phyloP scores from a whole-genome alignment of 768 basidiomycete species.

The Pleurotus tuoliensis region DNA sequence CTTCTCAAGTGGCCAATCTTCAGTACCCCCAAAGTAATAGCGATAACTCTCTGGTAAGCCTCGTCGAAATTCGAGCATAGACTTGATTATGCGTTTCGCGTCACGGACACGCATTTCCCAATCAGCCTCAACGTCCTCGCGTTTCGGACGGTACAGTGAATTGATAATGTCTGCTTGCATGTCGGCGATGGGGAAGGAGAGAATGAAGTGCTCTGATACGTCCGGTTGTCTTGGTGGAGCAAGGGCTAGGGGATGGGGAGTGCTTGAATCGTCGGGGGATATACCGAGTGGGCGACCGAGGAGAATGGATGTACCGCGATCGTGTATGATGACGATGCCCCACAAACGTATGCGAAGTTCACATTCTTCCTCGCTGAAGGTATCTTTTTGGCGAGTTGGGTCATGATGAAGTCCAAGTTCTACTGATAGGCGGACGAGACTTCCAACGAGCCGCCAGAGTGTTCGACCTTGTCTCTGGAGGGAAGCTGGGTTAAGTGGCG shows the following conservation, averaged over 20 bases:
- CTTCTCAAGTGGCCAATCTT: constrained; percentile 67
- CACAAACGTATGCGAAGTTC: constrained; percentile 79
- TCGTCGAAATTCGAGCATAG: constrained; percentile 66
- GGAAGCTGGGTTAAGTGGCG: constrained; percentile 1
- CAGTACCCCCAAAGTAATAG: constrained; percentile 73
- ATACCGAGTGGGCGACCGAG: constrained; percentile 84
- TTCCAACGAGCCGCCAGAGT: constrained; percentile 84
- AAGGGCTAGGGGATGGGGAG: constrained; percentile 54
- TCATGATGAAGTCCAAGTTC: constrained; percentile 88
- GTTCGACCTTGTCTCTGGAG: constrained; percentile 82
- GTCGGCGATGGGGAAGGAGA: constrained; percentile 71
- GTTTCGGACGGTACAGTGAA: constrained; percentile 76
- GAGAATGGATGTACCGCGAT: constrained; percentile 84
- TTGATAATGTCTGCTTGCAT: constrained; percentile 90
- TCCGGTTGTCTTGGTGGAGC: constrained; percentile 26
- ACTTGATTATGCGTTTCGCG: constrained; percentile 75
- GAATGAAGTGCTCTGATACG: constrained; percentile 76
- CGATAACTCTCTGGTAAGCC: constrained; percentile 70
- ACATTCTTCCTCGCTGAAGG: constrained; percentile 74
- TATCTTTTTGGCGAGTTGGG: constrained; percentile 58
- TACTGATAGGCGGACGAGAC: constrained; percentile 75
- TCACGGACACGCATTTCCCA: constrained; percentile 46
- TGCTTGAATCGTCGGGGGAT: constrained; percentile 78
- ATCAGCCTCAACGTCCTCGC: constrained; percentile 59
- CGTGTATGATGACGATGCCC: constrained; percentile 82